Percentiles rank a stretch among this genome's conserved stretches.
Evolutionary conservation across 768 basidiomycete species (phyloP).

Genomic region (Lenzites betulinus): DNA sequence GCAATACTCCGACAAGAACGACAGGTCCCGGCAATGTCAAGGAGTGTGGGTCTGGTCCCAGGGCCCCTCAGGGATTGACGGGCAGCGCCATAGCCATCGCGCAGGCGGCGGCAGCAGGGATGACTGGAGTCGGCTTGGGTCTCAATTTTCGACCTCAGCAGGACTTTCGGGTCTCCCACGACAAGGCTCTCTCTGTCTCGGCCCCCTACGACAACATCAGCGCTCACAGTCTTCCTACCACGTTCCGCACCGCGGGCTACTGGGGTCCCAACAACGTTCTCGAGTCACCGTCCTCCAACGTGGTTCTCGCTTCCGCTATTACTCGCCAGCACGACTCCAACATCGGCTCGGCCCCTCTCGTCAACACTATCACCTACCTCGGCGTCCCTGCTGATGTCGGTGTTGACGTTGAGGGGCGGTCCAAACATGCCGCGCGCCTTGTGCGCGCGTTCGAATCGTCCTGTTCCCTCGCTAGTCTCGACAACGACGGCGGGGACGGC

Average conservation of each 20-base stretch:
- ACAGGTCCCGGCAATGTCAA: background rate
- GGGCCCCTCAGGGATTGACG: background rate
- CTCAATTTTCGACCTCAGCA: background rate
- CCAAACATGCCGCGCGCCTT: background rate
- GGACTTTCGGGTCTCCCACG: conserved; percentile 1
- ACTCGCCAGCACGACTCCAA: background rate
- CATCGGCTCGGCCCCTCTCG: background rate
- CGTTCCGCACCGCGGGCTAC: background rate
- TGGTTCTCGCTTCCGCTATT: background rate
- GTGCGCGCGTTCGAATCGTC: conserved; percentile 4
- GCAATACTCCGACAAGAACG: no score
- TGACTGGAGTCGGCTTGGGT: conserved; percentile 2
- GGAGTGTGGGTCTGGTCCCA: background rate
- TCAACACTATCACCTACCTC: background rate
- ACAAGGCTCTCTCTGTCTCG: background rate
- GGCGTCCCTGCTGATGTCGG: background rate
- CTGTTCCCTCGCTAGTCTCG: conserved; percentile 2
- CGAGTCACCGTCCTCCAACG: background rate
- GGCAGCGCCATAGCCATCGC: background rate
- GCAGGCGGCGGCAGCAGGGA: background rate
- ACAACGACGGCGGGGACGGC: conserved; percentile 1
- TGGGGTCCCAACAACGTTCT: background rate
- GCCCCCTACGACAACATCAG: background rate
- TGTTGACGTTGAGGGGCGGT: background rate
- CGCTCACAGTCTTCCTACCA: background rate